Percentiles rank a stretch among this genome's conserved stretches.
Conservation (phyloP, 768 basidiomycete genomes). For the Ramaria sp. region DNA sequence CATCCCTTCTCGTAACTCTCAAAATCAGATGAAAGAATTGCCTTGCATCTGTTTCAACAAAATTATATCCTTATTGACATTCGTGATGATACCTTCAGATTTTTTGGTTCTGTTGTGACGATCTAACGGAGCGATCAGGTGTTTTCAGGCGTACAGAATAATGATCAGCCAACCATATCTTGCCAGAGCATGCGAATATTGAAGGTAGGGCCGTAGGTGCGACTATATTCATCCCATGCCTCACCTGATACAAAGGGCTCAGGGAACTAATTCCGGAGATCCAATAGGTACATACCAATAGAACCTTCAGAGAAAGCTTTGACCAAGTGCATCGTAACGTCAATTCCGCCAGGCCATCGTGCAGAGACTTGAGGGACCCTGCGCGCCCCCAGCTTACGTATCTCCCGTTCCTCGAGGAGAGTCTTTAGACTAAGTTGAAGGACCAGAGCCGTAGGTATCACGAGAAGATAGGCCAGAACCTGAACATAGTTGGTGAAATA, state of each 20-base stretch:
- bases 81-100: constrained; percentile 22
- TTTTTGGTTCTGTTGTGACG: constrained; percentile 11
- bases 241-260: background rate
- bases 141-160: background rate
- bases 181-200: background rate
- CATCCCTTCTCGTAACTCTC: constrained; percentile 33
- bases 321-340: constrained; percentile 19
- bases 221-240: background rate
- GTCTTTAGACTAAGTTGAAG: background rate
- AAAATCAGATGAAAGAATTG: constrained; percentile 33
- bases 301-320: constrained; percentile 21
- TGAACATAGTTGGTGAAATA: background rate
- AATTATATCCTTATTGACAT: background rate
- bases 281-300: constrained; percentile 20
- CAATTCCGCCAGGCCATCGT: constrained; percentile 13
- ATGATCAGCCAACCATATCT: background rate
- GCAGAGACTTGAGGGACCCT: constrained; percentile 2
- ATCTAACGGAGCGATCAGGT: background rate
- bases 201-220: background rate
- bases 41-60: constrained; percentile 16
- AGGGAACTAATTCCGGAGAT: background rate
- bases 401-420: background rate
- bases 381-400: background rate
- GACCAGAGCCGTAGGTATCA: background rate
- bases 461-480: background rate